Base-by-base conservation (phyloP, 2,329 filamentous ascomycete species). In the Scedosporium minutisporum region DNA sequence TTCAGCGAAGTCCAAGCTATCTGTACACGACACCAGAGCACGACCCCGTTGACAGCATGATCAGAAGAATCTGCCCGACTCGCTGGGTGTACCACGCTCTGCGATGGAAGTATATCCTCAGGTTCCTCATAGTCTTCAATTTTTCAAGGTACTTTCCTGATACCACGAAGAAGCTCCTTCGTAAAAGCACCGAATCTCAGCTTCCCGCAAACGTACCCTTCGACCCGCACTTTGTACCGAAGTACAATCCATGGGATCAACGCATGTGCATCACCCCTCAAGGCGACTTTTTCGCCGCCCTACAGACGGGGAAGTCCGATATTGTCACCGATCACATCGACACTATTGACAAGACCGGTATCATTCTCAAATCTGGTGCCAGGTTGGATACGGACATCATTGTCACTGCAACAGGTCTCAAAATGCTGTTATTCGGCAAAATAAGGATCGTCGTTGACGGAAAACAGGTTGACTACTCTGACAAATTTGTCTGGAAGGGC, bases 1-100 rank as follows among this genome's bases (percentile, higher is more conserved):
- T 96, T 2, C 91, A 96, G 74, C 85, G 91, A 63, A 91, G 86
- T 57, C 91, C 91, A 0, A 82, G 81, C 0, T 93, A 90, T 68
- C 80, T 93, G 62, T 67, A 88, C 55, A 76, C 82, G n/a, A 67
- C 85, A 1, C 74, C 80, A 0, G 77, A 79, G 25, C 69, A 69
- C 6, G 77, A 77, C 53, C 63, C 65, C 1, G 57, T 76, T 2
- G 72, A 77, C 42, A 70, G 66, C 6, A 67, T 75, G 1, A 65
- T 82, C 3, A 76, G 74, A 9, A 70, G 70, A 2, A 68, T 78
- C 1, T 68, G 87, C n/a, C 82, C 83, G 1, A 60, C 71, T 6
- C 75, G 76, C 66, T 71, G 84, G 63, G 73, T 80, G 12, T 71
- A 77, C 42, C 73, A 73, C 41, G 68, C 84, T 53, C 71, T 79